phyloP scores from a whole-genome alignment of 306 rosid species.

The Rubus idaeus region DNA sequence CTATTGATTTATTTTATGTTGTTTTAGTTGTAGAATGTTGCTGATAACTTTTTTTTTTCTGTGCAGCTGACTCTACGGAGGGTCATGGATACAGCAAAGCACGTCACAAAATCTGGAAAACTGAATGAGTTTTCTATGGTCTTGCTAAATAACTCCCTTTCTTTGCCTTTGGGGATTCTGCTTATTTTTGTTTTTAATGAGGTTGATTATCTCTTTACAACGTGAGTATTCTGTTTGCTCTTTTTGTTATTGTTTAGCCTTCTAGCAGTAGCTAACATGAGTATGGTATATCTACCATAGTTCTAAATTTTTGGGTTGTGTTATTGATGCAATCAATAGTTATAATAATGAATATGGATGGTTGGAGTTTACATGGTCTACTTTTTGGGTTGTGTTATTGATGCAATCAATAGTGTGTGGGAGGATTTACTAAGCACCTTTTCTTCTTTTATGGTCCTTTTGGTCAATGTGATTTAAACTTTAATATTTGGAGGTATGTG shows the following conservation, averaged over 20 bases:
- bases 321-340: background rate
- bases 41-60: conserved; percentile 34
- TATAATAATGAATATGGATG: background rate
- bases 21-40: conserved; percentile 7
- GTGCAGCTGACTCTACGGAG: conserved; percentile 84
- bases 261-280: background rate
- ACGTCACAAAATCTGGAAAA: conserved; percentile 78
- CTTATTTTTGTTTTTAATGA: conserved; percentile 75
- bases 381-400: no score
- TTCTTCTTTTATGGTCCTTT: background rate
- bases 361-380: background rate
- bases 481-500: background rate
- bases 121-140: conserved; percentile 97
- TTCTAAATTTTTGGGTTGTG: background rate
- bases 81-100: conserved; percentile 97
- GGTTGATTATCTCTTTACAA: conserved; percentile 79
- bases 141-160: conserved; percentile 88
- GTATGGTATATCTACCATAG: background rate
- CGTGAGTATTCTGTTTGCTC: conserved; percentile 55
- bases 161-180: conserved; percentile 84
- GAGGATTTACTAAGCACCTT: background rate
- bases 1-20: background rate
- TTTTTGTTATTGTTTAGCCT: background rate
- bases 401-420: background rate
- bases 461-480: background rate